phyloP scores from a whole-genome alignment of 768 basidiomycete species.

The Dendrothele bispora region DNA sequence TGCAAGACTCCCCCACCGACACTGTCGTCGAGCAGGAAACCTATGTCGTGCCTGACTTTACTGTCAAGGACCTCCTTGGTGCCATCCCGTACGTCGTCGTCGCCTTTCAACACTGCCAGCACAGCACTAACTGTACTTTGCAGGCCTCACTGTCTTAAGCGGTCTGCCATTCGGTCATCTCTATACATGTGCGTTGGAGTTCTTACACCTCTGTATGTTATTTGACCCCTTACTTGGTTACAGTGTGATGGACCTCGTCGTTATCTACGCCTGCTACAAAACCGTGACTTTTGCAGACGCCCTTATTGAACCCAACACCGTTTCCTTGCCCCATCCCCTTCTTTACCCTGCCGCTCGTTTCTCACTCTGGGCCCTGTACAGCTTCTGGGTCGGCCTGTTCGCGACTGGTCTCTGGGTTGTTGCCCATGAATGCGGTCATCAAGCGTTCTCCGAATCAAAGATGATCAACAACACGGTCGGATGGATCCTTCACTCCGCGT shows the following conservation, averaged over 20 bases:
- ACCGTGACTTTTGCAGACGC: constrained; percentile 62
- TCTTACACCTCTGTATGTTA: not conserved
- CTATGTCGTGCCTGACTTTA: constrained; percentile 76
- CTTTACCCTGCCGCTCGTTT: constrained; percentile 64
- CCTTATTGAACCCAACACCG: constrained; percentile 52
- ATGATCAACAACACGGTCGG: constrained; percentile 89
- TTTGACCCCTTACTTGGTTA: not conserved
- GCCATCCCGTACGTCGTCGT: constrained; percentile 70
- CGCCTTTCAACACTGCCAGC: constrained; percentile 3
- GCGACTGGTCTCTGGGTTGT: constrained; percentile 94
- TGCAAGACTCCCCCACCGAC: constrained; percentile 10
- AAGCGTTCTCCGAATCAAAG: constrained; percentile 93
- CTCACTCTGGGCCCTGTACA: constrained; percentile 77
- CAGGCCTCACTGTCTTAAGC: constrained; percentile 86
- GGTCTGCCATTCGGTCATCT: constrained; percentile 80
- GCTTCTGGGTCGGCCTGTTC: constrained; percentile 81
- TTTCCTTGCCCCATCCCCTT: constrained; percentile 58
- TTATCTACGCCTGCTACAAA: constrained; percentile 71
- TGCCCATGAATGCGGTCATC: constrained; percentile 95
- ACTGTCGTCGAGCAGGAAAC: constrained; percentile 53
- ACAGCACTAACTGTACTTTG: constrained; percentile 4
- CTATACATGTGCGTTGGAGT: constrained; percentile 70
- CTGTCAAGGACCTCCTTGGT: constrained; percentile 83
- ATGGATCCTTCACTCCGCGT: constrained; percentile 91
- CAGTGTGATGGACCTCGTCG: constrained; percentile 73